These are phyloP conservation scores for Wallemia ichthyophaga DNA, from an alignment of 1,284 basidiomycete species.

Conservation along the genomic window DNA sequence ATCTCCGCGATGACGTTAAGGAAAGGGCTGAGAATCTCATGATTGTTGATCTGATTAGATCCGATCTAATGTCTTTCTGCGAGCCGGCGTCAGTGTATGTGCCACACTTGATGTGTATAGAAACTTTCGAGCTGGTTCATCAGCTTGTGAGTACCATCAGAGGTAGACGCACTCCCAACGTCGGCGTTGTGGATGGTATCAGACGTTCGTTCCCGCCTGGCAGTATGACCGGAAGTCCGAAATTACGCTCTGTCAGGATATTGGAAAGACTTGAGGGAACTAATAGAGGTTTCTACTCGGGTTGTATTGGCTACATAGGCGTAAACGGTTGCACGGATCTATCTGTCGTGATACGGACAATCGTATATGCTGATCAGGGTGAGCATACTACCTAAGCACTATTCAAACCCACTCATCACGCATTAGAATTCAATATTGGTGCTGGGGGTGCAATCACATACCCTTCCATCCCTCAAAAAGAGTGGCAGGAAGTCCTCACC, in stretches of 20 bases:
- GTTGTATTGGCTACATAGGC: constrained; percentile 62
- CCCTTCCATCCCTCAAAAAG: constrained; percentile 49
- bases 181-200: constrained; percentile 37
- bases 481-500: constrained; percentile 79
- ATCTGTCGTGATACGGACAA: constrained; percentile 84
- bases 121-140: constrained; percentile 84
- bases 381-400: too few species aligned
- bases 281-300: constrained; percentile 56
- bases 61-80: constrained; percentile 50
- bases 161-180: constrained; percentile 23
- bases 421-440: constrained; percentile 29
- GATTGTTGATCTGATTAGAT: constrained; percentile 90
- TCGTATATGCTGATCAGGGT: constrained; percentile 35
- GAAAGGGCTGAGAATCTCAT: constrained; percentile 93
- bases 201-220: constrained; percentile 61
- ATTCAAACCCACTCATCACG: too few species aligned
- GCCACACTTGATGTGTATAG: constrained; percentile 57
- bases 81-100: constrained; percentile 41
- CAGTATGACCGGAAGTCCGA: constrained; percentile 94
- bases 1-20: constrained; percentile 42
- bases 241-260: constrained; percentile 72
- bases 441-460: constrained; percentile 91
- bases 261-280: constrained; percentile 46
- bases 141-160: constrained; percentile 84
- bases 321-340: constrained; percentile 69